These are phyloP conservation scores for Entomortierella lignicola DNA, from an alignment of 192 early-diverging fungal species.

Conservation along the genomic window DNA sequence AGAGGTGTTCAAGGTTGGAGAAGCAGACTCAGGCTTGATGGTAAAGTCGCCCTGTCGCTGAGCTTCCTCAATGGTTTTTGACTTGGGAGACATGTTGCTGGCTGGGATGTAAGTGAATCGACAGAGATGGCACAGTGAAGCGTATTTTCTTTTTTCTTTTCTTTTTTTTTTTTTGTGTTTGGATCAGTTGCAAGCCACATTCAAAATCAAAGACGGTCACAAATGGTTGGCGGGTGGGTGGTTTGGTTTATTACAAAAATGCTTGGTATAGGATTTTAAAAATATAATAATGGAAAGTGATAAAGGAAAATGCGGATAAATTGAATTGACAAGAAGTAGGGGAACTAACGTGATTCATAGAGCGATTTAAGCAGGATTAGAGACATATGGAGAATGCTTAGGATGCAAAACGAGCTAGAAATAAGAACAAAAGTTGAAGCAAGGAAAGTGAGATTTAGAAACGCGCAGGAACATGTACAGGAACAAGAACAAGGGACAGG, in stretches of 20 bases:
- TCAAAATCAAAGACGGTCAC: too few relatives aligned
- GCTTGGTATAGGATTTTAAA: background rate
- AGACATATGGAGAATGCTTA: background rate
- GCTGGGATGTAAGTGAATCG: too few relatives aligned
- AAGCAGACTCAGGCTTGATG: constrained; percentile 88
- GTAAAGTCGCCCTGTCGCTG: constrained; percentile 58
- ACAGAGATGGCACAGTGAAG: too few relatives aligned
- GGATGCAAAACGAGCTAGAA: background rate
- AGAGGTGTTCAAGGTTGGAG: constrained; percentile 88
- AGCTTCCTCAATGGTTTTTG: constrained; percentile 40
- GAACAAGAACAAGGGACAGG: constrained; percentile 7
- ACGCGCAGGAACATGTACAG: constrained; percentile 7
- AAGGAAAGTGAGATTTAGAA: background rate
- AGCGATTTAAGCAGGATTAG: constrained; percentile 5
- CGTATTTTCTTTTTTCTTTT: background rate
- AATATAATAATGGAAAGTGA: background rate
- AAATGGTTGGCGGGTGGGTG: too few relatives aligned
- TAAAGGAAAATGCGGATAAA: constrained; percentile 5
- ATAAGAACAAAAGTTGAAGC: constrained; percentile 2
- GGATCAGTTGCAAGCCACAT: too few relatives aligned
- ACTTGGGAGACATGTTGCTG: constrained; percentile 36
- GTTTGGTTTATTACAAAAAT: too few relatives aligned
- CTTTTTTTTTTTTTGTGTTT: background rate
- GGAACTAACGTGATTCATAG: constrained; percentile 2
- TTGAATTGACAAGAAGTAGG: background rate